phyloP scores from a whole-genome alignment of 371 early-diverging fungal species.

The Chytridiales sp. region DNA sequence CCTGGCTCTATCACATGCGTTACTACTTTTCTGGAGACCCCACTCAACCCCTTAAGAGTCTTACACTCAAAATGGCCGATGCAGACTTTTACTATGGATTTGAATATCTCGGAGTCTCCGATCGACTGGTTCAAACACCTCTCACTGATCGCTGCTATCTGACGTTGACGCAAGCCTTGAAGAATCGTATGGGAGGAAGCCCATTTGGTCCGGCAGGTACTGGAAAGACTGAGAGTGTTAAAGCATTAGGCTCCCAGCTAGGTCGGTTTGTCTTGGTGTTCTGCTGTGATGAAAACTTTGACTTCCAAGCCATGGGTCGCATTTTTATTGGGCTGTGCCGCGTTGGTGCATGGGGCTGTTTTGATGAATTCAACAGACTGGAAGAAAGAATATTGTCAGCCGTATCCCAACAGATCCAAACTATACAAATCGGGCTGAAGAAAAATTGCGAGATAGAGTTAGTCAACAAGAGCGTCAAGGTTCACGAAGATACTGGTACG shows the following conservation, averaged over 20 bases:
- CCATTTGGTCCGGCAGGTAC: slow-evolving; percentile 97
- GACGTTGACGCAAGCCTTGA: slow-evolving; percentile 95
- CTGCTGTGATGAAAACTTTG: slow-evolving; percentile 99
- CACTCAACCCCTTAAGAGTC: slow-evolving; percentile 68
- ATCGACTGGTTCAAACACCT: slow-evolving; percentile 97
- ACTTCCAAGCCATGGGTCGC: slow-evolving; percentile 99
- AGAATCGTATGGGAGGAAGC: slow-evolving; percentile 89
- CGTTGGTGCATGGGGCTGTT: slow-evolving; percentile 96
- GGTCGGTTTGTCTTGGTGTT: slow-evolving; percentile 98
- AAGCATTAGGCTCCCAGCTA: slow-evolving; percentile 93
- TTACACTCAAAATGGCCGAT: slow-evolving; percentile 90
- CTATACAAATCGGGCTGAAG: slow-evolving; percentile 93
- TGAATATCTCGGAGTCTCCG: slow-evolving; percentile 96
- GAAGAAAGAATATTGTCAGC: slow-evolving; percentile 97
- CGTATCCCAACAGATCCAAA: slow-evolving; percentile 97
- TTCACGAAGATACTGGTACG: slow-evolving; percentile 78
- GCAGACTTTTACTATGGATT: slow-evolving; percentile 93
- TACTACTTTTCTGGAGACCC: slow-evolving; percentile 76
- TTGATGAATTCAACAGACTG: slow-evolving; percentile 99
- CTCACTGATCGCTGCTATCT: slow-evolving; percentile 97
- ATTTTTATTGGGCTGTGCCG: slow-evolving; percentile 98
- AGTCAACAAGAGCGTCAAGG: slow-evolving; percentile 81
- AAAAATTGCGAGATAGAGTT: slow-evolving; percentile 83
- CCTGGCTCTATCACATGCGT: slow-evolving; percentile 97
- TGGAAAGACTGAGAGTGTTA: slow-evolving; percentile 99